Conservation (phyloP, 129 eudicot species). For the Lactuca saligna region DNA sequence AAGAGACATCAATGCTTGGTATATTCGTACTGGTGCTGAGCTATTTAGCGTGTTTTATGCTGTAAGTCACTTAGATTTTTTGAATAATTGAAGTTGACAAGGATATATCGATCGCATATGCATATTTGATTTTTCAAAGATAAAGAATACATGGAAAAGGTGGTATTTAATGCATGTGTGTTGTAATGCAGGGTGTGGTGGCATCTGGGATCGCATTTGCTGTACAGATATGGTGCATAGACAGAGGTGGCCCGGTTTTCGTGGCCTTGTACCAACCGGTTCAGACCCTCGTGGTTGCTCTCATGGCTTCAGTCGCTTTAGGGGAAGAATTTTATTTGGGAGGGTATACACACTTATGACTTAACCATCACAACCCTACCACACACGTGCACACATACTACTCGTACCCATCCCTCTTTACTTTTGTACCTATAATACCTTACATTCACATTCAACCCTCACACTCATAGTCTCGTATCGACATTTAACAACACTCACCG, state of each 20-base stretch:
- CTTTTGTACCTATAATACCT: not conserved
- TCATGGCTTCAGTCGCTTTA: conserved; percentile 82
- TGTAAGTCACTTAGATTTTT: conserved; percentile 39
- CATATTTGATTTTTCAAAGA: conserved; percentile 7
- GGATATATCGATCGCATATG: not conserved
- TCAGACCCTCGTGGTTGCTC: conserved; percentile 97
- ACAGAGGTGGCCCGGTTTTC: conserved; percentile 99
- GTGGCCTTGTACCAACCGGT: conserved; percentile 99
- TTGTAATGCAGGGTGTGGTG: conserved; percentile 82
- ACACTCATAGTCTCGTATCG: not conserved
- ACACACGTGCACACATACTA: conserved; percentile 3
- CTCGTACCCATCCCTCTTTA: not conserved
- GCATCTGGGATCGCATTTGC: conserved; percentile 99
- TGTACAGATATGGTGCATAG: conserved; percentile 99
- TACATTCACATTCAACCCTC: not conserved
- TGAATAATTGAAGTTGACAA: not conserved
- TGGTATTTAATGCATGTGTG: conserved; percentile 3
- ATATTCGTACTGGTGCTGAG: conserved; percentile 81
- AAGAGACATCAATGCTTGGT: conserved; percentile 86
- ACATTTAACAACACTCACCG: not conserved
- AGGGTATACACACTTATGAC: conserved; percentile 62
- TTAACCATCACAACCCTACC: conserved; percentile 26
- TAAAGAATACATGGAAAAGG: conserved; percentile 16
- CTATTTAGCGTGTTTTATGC: conserved; percentile 94
- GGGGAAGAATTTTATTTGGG: conserved; percentile 98